These are phyloP conservation scores for Grigorovia humatica DNA, from an alignment of 805 yeast species.

Conservation along the genomic window DNA sequence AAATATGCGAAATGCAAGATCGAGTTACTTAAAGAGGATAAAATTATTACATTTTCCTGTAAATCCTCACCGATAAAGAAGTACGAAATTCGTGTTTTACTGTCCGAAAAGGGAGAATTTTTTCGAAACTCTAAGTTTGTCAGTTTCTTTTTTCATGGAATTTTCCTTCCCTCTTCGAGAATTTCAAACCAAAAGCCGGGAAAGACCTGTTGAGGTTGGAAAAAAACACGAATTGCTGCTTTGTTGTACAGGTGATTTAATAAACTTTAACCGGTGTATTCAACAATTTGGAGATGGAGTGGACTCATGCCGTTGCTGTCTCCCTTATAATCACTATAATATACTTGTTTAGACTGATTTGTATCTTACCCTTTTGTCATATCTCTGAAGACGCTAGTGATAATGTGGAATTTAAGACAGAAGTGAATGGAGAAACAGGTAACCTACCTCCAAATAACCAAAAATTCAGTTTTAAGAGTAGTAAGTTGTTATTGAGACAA, in stretches of 20 bases:
- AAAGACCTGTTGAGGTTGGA: not conserved
- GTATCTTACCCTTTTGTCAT: conserved; percentile 14
- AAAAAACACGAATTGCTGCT: not conserved
- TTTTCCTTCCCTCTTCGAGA: not conserved
- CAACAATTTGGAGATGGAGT: not conserved
- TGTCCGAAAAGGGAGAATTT: not conserved
- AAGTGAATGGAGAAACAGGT: not conserved
- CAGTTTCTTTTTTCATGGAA: too few relatives aligned
- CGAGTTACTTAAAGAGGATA: not conserved
- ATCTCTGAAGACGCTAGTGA: not conserved
- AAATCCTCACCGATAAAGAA: not conserved
- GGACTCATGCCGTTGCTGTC: not conserved
- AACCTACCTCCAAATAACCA: not conserved
- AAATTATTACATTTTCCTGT: not conserved
- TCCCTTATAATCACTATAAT: conserved; percentile 4
- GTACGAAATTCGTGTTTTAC: not conserved
- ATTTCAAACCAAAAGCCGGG: too few relatives aligned
- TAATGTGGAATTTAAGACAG: not conserved
- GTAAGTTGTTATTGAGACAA: not conserved
- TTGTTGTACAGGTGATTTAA: too few relatives aligned
- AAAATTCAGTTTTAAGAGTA: too few relatives aligned
- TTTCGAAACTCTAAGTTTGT: not conserved
- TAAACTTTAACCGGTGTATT: too few relatives aligned
- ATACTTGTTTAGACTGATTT: conserved; percentile 10
- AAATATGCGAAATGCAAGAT: not conserved